A percentile compares a stretch with the other conserved stretches of the same genome.
These are phyloP conservation scores for Volvox reticuliferus DNA, from an alignment of 139 green algal species.

Conservation along the genomic window DNA sequence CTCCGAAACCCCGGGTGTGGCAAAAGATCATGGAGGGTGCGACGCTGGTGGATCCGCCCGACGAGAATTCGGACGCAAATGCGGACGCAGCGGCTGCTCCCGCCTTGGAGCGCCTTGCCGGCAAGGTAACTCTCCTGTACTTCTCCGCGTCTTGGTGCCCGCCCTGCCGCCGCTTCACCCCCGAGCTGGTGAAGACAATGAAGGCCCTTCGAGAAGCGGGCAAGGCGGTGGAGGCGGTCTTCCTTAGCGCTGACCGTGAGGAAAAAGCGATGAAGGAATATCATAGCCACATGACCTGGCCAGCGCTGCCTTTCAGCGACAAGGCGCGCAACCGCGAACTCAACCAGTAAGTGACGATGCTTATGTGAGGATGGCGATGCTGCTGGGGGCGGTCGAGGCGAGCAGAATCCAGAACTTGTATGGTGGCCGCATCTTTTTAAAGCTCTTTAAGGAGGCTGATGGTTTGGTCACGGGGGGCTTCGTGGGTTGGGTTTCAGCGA, in stretches of 20 bases:
- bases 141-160: conserved; percentile 49
- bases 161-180: conserved; percentile 50
- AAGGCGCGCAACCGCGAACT: neutral
- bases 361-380: neutral
- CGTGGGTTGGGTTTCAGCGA: neutral
- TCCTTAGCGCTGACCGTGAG: conserved; percentile 34
- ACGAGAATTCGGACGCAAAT: no score
- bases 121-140: conserved; percentile 46
- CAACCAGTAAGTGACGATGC: neutral
- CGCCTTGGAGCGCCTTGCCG: neutral
- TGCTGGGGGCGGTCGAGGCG: neutral
- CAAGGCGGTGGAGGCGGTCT: conserved; percentile 43
- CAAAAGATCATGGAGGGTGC: conserved; percentile 32
- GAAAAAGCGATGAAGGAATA: conserved; percentile 10
- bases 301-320: conserved; percentile 13
- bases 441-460: neutral
- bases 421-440: no score
- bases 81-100: neutral
- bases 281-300: conserved; percentile 50
- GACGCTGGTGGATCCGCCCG: conserved; percentile 1
- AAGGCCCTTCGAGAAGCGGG: conserved; percentile 27
- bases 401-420: neutral
- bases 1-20: no score
- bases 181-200: conserved; percentile 38
- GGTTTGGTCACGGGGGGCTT: neutral